Conservation (phyloP, 371 early-diverging fungal genomes). For the Actinomucor elegans region DNA sequence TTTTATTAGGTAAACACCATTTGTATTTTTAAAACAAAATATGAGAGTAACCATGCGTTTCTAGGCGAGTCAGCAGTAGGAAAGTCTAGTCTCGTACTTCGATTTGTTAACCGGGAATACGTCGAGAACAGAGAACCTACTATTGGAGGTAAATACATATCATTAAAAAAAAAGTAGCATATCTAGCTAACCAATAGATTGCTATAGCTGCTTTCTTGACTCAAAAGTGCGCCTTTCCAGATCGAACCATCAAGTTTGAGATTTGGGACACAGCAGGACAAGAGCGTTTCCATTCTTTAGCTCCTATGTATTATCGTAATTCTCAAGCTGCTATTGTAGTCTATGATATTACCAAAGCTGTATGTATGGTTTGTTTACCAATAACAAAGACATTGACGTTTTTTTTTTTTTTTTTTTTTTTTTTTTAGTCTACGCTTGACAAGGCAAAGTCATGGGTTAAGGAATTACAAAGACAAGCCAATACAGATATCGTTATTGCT, state of each 20-base stretch:
- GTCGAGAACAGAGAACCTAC: conserved; percentile 96
- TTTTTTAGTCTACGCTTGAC: conserved; percentile 79
- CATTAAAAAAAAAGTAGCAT: too few relatives aligned
- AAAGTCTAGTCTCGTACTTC: conserved; percentile 76
- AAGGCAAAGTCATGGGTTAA: conserved; percentile 99
- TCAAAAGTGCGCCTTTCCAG: conserved; percentile 65
- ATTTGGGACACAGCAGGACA: conserved; percentile 97
- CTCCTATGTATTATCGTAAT: conserved; percentile 98
- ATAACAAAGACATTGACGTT: too few relatives aligned
- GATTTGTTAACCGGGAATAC: conserved; percentile 93
- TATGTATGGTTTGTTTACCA: too few relatives aligned
- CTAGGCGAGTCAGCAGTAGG: conserved; percentile 86
- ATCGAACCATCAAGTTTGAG: conserved; percentile 76
- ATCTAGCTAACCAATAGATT: not conserved
- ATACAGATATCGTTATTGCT: conserved; percentile 93
- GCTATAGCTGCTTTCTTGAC: conserved; percentile 77
- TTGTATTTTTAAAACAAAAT: not conserved
- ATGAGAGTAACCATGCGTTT: not conserved
- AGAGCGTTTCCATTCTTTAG: conserved; percentile 90
- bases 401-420: not conserved
- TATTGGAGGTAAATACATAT: conserved; percentile 76
- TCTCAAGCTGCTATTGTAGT: conserved; percentile 95
- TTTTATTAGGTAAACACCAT: conserved; percentile 60
- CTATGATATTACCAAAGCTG: conserved; percentile 92
- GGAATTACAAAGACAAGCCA: conserved; percentile 95